Base-by-base conservation (phyloP, 2,329 filamentous ascomycete species). In the Rugonectria rugulosa region DNA sequence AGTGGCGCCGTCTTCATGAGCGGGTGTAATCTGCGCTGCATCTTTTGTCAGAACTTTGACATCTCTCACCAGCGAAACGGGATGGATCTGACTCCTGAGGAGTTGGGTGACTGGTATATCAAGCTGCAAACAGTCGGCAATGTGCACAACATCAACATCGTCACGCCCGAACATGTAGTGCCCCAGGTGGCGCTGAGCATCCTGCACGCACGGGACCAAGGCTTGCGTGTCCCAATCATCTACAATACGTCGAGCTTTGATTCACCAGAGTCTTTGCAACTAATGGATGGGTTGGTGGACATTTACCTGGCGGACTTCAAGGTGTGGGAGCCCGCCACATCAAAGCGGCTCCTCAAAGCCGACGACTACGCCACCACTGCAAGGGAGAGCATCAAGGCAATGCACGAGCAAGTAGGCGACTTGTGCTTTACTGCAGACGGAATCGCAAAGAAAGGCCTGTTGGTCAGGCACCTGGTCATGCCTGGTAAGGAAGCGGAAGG, bases 261-360 rank as follows among this genome's bases (percentile, higher is more conserved):
- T 73, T 91, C 88, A 1, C 75, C 88, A 1, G 87, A 85, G 3
- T 92, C 88, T 1, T 77, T 96, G 1, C 74, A 85, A 56, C 78
- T 95, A 8, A 81, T 96, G 64, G 87, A 95, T 64, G 91, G 91
- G 0, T 76, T 96, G 23, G 85, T 95, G 0, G 91, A 95, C 70
- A 92, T 96, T 38, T 96, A 95, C 69, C 78, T 96, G n/a, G 88
- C 91, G 0, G 91, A 96, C 69, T 95, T 95, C 78, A 95, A 96
- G 72, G 85, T 93, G 9, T 95, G 90, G 90, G 83, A 83, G 23
- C 72, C 80, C 2, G 76, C 72, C 19, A 88, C 89, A 1, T 88
- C 88, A 17, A 88, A 83, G 64, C 80, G 90, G 10, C 75, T 95
- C 24, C 80, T 95, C 29, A 96, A 96, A 70, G 88, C 89, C 4